phyloP scores from a whole-genome alignment of 345 rosid species.

The Hibiscus tridactylites region DNA sequence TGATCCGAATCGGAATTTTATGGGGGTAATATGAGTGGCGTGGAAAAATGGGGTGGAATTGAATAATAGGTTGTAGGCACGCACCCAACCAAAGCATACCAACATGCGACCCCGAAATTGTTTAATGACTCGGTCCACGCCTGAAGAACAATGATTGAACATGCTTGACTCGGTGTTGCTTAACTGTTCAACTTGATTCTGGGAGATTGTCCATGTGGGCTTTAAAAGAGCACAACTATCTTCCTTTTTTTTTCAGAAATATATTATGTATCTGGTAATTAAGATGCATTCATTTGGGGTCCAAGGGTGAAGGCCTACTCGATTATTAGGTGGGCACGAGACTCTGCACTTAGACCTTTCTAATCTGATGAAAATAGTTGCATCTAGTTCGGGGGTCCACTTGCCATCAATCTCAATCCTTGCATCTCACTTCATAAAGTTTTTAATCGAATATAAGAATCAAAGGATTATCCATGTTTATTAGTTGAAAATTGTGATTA shows the following conservation, averaged over 20 bases:
- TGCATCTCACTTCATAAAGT: not conserved
- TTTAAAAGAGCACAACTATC: not conserved
- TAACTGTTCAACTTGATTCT: not conserved
- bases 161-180: not conserved
- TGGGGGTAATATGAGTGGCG: too few relatives aligned
- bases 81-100: not conserved
- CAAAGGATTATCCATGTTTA: not conserved
- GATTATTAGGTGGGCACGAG: slow-evolving; percentile 1
- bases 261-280: not conserved
- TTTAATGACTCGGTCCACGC: not conserved
- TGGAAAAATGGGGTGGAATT: not conserved
- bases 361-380: not conserved
- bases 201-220: not conserved
- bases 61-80: not conserved
- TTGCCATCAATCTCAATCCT: not conserved
- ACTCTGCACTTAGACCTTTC: not conserved
- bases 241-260: not conserved
- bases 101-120: not conserved
- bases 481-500: not conserved
- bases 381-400: not conserved
- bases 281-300: not conserved
- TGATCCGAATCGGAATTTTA: too few relatives aligned
- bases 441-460: not conserved
- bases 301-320: not conserved
- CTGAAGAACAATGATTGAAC: not conserved